Conservation (phyloP, 805 yeast species). For the Lipomyces orientalis region DNA sequence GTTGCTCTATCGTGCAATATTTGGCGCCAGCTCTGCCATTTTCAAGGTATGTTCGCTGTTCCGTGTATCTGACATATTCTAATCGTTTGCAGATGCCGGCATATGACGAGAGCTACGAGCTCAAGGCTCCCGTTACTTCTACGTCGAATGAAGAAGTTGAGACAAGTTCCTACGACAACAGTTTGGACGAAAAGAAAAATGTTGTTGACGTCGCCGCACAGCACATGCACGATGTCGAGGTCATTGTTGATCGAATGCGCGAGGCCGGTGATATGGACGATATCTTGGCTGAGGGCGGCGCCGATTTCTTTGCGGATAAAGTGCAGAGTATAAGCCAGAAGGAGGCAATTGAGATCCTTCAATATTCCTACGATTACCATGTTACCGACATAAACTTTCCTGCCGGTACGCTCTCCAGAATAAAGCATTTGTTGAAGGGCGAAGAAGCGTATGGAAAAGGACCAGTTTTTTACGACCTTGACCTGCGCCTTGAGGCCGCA, state of each 20-base stretch:
- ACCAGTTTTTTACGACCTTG: constrained; percentile 39
- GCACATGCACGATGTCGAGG: constrained; percentile 18
- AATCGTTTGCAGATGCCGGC: background rate
- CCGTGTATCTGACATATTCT: background rate
- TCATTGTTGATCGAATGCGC: constrained; percentile 27
- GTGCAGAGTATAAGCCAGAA: constrained; percentile 46
- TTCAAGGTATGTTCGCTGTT: background rate
- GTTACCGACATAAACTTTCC: constrained; percentile 55
- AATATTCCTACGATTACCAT: constrained; percentile 49
- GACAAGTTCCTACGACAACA: constrained; percentile 13
- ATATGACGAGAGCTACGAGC: background rate
- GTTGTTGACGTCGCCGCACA: background rate
- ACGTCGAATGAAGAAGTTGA: background rate
- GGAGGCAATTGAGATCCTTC: constrained; percentile 49
- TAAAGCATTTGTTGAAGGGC: constrained; percentile 43
- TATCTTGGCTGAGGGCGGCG: constrained; percentile 29
- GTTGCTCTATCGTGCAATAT: background rate
- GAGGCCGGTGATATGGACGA: constrained; percentile 37
- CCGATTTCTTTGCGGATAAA: constrained; percentile 52
- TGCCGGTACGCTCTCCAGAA: constrained; percentile 46
- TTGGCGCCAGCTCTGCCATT: background rate
- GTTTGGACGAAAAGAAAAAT: constrained; percentile 19
- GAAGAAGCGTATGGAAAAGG: constrained; percentile 38
- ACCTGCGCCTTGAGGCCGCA: constrained; percentile 53
- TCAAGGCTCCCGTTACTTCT: background rate